Conservation (phyloP, 768 basidiomycete genomes). For the Tulasnella sp. region DNA sequence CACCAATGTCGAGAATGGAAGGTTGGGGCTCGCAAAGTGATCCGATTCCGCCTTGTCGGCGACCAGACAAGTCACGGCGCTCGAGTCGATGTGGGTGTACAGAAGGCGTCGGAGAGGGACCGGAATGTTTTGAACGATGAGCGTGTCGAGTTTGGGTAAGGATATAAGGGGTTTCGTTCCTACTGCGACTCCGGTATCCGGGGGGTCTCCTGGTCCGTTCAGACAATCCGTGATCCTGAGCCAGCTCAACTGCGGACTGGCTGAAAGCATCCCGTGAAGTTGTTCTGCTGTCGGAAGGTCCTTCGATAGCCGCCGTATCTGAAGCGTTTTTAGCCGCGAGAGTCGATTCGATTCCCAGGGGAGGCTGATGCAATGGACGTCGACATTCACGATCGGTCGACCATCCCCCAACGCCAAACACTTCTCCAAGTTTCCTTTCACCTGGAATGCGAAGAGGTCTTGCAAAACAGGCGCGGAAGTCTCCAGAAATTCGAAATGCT, state of each 20-base stretch:
- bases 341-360: slow-evolving; percentile 10
- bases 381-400: background rate
- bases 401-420: background rate
- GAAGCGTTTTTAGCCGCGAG: background rate
- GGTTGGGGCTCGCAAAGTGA: background rate
- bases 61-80: background rate
- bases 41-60: slow-evolving; percentile 2
- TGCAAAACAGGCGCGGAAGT: background rate
- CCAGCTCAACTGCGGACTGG: background rate
- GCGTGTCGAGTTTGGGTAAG: background rate
- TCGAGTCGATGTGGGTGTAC: background rate
- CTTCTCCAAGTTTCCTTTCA: background rate
- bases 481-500: background rate
- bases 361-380: background rate
- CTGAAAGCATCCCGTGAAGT: background rate
- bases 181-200: background rate
- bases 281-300: background rate
- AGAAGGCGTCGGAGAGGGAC: background rate
- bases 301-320: background rate
- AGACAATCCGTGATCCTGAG: background rate
- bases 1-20: background rate
- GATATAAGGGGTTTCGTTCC: background rate
- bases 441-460: slow-evolving; percentile 1
- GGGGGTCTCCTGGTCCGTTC: background rate
- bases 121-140: background rate